Percentiles rank a stretch among this genome's conserved stretches.
phyloP scores from a whole-genome alignment of 352 stramenopile species.

The Globisporangium alternatum region DNA sequence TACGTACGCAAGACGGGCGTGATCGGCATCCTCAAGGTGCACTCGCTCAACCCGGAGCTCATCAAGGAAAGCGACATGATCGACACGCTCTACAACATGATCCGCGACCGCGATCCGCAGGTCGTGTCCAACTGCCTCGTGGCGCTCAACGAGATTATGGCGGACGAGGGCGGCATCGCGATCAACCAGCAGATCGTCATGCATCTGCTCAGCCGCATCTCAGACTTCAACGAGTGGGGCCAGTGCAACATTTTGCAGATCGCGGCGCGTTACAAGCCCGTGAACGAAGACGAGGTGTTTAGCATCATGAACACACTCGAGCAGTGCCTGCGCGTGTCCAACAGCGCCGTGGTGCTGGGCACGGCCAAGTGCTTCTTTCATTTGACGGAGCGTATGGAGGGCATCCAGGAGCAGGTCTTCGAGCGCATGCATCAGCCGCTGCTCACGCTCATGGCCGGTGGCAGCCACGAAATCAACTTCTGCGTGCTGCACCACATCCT shows the following conservation, averaged over 20 bases:
- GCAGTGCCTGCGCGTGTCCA: conserved; percentile 94
- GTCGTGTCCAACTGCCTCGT: conserved; percentile 98
- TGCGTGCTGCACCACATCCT: conserved; percentile 97
- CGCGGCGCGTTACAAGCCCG: conserved; percentile 92
- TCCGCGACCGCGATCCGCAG: conserved; percentile 95
- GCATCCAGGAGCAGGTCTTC: conserved; percentile 88
- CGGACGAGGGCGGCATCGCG: conserved; percentile 94
- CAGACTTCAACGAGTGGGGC: conserved; percentile 99
- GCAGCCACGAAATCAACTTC: conserved; percentile 92
- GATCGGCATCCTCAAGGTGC: conserved; percentile 99
- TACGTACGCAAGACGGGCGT: conserved; percentile 99
- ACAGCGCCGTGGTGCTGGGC: conserved; percentile 95
- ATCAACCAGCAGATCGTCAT: conserved; percentile 97
- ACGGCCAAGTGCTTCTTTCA: conserved; percentile 98
- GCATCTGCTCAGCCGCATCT: conserved; percentile 96
- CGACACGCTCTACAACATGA: conserved; percentile 98
- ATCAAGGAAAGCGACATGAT: conserved; percentile 95
- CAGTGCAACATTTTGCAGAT: conserved; percentile 96
- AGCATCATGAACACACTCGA: conserved; percentile 98
- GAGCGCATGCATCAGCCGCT: conserved; percentile 94
- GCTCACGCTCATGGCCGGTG: conserved; percentile 96
- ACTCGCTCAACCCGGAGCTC: conserved; percentile 88
- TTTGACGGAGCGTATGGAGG: conserved; percentile 92
- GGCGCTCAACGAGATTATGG: conserved; percentile 98
- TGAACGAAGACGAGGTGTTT: conserved; percentile 94